These are phyloP conservation scores for Wickerhamomyces sp. DNA, from an alignment of 1,139 yeast genomes.

Conservation along the genomic window DNA sequence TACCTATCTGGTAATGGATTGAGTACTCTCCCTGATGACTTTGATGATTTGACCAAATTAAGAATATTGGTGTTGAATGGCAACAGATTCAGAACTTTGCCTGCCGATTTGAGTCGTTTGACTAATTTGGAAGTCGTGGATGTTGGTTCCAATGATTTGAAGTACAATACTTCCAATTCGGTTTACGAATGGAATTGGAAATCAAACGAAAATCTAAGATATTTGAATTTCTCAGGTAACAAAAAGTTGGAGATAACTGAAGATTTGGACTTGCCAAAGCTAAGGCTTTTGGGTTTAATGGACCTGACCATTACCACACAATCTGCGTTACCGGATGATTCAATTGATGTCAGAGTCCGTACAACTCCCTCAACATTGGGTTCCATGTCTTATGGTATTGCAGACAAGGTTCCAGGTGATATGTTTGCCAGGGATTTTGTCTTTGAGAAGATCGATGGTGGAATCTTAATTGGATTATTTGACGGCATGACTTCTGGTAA, in stretches of 20 bases:
- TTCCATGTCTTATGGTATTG: conserved; percentile 81
- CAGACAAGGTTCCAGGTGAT: conserved; percentile 75
- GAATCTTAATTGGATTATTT: conserved; percentile 72
- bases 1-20: conserved; percentile 82
- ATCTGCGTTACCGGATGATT: conserved; percentile 76
- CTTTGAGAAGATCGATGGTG: conserved; percentile 82
- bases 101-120: conserved; percentile 80
- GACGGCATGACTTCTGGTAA: conserved; percentile 84
- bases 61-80: conserved; percentile 68
- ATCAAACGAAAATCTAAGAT: conserved; percentile 68
- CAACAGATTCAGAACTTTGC: conserved; percentile 80
- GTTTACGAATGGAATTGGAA: conserved; percentile 99
- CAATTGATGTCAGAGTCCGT: conserved; percentile 76
- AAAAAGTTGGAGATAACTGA: conserved; percentile 84
- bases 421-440: conserved; percentile 81
- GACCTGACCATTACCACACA: conserved; percentile 89
- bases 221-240: conserved; percentile 88
- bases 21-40: conserved; percentile 76
- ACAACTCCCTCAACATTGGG: conserved; percentile 86
- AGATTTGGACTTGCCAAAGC: conserved; percentile 67
- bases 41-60: conserved; percentile 56
- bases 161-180: conserved; percentile 89
- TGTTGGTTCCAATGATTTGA: conserved; percentile 85
- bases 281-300: conserved; percentile 80
- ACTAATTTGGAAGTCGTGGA: conserved; percentile 66